Evolutionary conservation across 495 filamentous ascomycete genomes (phyloP).

Genomic region (Penicillium chermesinum): DNA sequence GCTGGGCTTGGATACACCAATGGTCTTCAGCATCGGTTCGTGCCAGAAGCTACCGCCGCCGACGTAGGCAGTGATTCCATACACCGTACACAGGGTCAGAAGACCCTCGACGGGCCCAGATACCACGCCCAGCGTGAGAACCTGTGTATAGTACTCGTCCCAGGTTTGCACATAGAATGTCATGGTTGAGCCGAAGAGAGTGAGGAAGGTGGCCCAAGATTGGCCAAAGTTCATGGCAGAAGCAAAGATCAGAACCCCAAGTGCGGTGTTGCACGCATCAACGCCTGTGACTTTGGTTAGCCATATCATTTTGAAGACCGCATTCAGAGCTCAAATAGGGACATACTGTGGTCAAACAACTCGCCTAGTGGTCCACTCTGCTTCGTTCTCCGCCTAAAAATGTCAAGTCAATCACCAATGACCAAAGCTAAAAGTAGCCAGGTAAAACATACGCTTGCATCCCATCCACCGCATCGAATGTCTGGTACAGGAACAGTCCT

Average conservation of each 20-base stretch:
- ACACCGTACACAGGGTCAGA: constrained; percentile 75
- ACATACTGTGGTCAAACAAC: constrained; percentile 88
- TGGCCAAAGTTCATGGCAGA: constrained; percentile 89
- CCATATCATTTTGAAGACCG: too few species aligned
- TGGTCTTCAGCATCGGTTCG: constrained; percentile 63
- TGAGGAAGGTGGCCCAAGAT: constrained; percentile 80
- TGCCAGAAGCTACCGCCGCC: constrained; percentile 94
- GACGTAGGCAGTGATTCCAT: constrained; percentile 74
- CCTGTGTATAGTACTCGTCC: constrained; percentile 98
- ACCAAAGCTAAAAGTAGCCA: background rate
- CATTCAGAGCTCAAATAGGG: constrained; percentile 11
- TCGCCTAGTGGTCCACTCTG: constrained; percentile 94
- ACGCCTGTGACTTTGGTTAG: constrained; percentile 49
- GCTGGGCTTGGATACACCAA: constrained; percentile 61
- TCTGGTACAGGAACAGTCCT: constrained; percentile 94
- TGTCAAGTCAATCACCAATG: constrained; percentile 20
- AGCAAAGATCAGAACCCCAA: constrained; percentile 89
- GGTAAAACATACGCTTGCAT: constrained; percentile 72
- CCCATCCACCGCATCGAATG: constrained; percentile 95
- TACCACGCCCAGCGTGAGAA: constrained; percentile 84
- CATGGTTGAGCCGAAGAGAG: constrained; percentile 74
- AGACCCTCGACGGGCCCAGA: constrained; percentile 96
- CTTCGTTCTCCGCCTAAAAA: constrained; percentile 67
- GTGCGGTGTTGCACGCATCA: constrained; percentile 91
- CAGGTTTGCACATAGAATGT: constrained; percentile 99